Evolutionary conservation across 345 rosid genomes (phyloP).

Genomic region (Camelina sativa): DNA sequence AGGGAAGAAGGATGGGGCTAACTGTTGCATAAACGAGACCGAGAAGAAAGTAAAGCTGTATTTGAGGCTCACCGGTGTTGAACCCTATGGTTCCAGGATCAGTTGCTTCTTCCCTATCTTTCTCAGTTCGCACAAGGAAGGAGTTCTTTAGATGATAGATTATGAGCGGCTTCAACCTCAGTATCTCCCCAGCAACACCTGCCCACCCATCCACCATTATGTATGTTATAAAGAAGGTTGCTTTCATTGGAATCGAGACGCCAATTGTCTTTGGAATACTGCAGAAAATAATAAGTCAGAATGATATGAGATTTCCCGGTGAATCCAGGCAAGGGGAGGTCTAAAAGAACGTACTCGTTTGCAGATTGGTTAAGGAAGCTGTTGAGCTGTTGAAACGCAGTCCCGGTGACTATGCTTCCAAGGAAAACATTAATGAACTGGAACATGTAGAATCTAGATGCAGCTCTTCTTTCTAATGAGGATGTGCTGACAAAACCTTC

Average conservation of each 20-base stretch:
- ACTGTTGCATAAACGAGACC: constrained; percentile 95
- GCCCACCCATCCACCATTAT: constrained; percentile 99
- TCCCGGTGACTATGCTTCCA: constrained; percentile 91
- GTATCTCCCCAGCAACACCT: constrained; percentile 93
- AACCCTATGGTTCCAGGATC: constrained; percentile 95
- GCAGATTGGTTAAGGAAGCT: constrained; percentile 86
- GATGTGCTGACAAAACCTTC: constrained; percentile 86
- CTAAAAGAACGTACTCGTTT: constrained; percentile 61
- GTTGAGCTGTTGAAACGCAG: constrained; percentile 93
- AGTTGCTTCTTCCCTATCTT: constrained; percentile 96
- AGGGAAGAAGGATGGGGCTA: constrained; percentile 89
- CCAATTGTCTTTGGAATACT: constrained; percentile 93
- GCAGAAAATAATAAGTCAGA: constrained; percentile 11
- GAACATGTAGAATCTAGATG: constrained; percentile 78
- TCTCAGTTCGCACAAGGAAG: constrained; percentile 85
- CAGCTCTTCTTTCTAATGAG: constrained; percentile 83
- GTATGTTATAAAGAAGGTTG: constrained; percentile 92
- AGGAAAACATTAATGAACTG: constrained; percentile 92
- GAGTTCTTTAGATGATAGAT: constrained; percentile 81
- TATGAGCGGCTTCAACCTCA: constrained; percentile 81
- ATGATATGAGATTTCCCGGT: background rate
- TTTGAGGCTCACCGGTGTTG: constrained; percentile 93
- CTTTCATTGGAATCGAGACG: constrained; percentile 93
- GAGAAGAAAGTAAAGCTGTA: constrained; percentile 93
- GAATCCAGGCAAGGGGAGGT: background rate